phyloP scores from a whole-genome alignment of 306 rosid species.

The Pachyrhizus erosus region DNA sequence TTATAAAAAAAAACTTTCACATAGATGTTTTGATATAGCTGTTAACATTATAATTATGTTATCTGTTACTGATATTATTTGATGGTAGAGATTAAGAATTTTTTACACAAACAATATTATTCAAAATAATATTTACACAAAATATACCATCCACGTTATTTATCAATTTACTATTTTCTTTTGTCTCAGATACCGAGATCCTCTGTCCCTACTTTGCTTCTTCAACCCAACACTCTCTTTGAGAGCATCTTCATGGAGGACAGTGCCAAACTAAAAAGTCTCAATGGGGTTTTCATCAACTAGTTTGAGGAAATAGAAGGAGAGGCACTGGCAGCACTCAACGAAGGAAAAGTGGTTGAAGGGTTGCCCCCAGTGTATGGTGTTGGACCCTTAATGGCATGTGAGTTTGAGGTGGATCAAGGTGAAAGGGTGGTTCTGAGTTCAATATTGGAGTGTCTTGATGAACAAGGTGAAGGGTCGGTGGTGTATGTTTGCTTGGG shows the following conservation, averaged over 20 bases:
- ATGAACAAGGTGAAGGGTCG: conserved; percentile 44
- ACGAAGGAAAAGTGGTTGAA: neutral
- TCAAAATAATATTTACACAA: too few species aligned
- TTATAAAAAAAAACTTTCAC: too few species aligned
- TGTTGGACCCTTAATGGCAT: conserved; percentile 43
- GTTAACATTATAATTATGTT: too few species aligned
- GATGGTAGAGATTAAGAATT: too few species aligned
- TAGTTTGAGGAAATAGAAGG: neutral
- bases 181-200: conserved; percentile 2
- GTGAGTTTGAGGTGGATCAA: conserved; percentile 41
- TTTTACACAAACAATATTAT: too few species aligned
- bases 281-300: neutral
- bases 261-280: neutral
- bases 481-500: conserved; percentile 62
- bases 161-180: too few species aligned
- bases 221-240: neutral
- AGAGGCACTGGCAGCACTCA: neutral
- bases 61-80: too few species aligned
- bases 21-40: too few species aligned
- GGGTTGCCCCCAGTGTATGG: neutral
- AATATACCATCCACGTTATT: neutral
- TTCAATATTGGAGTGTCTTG: conserved; percentile 46
- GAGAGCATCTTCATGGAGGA: neutral
- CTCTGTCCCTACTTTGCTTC: neutral
- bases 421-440: neutral